A percentile compares a stretch with the other conserved stretches of the same genome.
Evolutionary conservation across 306 rosid species (phyloP).

Genomic region (Cucurbita pepo): DNA sequence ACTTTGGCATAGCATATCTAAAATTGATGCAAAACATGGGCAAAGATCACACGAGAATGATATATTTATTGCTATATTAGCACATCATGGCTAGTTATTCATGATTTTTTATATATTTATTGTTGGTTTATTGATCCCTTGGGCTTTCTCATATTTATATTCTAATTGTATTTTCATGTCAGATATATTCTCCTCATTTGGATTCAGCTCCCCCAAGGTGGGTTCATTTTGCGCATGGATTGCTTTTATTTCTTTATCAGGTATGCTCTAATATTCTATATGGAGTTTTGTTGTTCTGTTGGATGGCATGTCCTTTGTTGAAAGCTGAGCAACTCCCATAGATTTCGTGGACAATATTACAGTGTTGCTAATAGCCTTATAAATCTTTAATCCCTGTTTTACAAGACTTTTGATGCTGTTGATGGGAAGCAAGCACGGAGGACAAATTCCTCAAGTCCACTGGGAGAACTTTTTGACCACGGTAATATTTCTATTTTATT

Average conservation of each 20-base stretch:
- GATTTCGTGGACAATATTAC: background rate
- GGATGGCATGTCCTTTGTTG: background rate
- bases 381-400: conserved; percentile 1
- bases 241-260: conserved; percentile 92
- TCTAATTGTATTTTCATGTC: conserved; percentile 7
- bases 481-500: conserved; percentile 27
- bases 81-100: background rate
- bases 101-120: background rate
- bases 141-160: background rate
- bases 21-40: background rate
- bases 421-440: conserved; percentile 99
- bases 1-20: background rate
- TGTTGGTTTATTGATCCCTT: background rate
- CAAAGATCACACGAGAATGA: background rate
- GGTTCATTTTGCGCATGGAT: conserved; percentile 86
- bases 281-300: background rate
- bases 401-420: conserved; percentile 92
- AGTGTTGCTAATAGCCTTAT: background rate
- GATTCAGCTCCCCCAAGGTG: conserved; percentile 94
- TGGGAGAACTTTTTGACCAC: conserved; percentile 95
- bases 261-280: conserved; percentile 14
- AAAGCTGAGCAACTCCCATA: background rate
- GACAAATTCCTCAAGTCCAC: conserved; percentile 88
- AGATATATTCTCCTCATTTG: conserved; percentile 81
- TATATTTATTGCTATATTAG: background rate